A percentile compares a stretch with the other conserved stretches of the same genome.
Conservation (phyloP, 352 stramenopile species). For the Globisporangium okanoganense region DNA sequence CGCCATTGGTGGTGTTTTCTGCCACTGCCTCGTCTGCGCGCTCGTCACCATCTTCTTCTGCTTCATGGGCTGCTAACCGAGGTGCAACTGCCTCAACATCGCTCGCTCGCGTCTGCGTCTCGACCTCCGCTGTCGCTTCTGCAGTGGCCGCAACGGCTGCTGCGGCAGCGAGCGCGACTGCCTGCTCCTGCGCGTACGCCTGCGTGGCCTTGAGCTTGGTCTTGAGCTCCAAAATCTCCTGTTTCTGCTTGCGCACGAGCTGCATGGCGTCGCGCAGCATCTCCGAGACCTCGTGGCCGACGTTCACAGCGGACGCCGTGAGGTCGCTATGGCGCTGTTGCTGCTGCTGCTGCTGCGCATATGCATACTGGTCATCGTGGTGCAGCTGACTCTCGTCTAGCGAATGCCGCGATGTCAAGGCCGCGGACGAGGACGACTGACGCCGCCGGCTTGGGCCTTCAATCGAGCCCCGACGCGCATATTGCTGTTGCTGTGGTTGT, state of each 20-base stretch:
- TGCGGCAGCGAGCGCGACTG: neutral
- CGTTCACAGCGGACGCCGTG: slow-evolving; percentile 20
- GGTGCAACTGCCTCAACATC: neutral
- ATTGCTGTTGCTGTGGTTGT: neutral
- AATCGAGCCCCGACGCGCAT: slow-evolving; percentile 19
- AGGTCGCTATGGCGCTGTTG: slow-evolving; percentile 14
- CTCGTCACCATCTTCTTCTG: neutral
- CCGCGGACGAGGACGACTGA: slow-evolving; percentile 27
- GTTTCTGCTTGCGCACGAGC: slow-evolving; percentile 62
- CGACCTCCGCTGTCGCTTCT: neutral
- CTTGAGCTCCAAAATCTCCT: slow-evolving; percentile 64
- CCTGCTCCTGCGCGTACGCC: neutral
- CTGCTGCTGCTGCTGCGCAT: slow-evolving; percentile 6
- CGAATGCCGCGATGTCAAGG: slow-evolving; percentile 15
- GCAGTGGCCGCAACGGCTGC: neutral
- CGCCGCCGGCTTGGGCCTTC: slow-evolving; percentile 19
- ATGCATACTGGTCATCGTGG: slow-evolving; percentile 4
- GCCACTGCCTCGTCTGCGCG: neutral
- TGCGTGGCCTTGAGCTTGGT: slow-evolving; percentile 22
- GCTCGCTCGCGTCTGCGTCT: slow-evolving; percentile 1
- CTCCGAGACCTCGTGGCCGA: slow-evolving; percentile 42
- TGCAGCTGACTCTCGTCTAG: slow-evolving; percentile 12
- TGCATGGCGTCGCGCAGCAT: slow-evolving; percentile 68
- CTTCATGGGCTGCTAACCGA: neutral
- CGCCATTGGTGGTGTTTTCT: neutral